phyloP scores from a whole-genome alignment of 208 protist species.

The Acanthamoeba polyphaga region DNA sequence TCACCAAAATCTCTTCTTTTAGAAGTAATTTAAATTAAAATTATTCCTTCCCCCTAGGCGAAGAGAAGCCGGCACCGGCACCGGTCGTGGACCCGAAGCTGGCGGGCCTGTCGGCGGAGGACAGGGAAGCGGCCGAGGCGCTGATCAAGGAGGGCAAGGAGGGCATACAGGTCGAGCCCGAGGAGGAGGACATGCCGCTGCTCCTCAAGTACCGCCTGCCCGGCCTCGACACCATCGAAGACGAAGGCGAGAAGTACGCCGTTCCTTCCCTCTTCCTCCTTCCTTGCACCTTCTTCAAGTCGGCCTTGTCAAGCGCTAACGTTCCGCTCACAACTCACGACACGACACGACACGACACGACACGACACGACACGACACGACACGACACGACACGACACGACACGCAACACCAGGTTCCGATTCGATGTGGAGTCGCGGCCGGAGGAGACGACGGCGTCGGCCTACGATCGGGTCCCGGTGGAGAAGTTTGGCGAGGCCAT shows the following conservation, averaged over 20 bases:
- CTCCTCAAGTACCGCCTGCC: conserved; percentile 61
- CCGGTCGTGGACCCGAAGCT: neutral
- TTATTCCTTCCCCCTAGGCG: no score
- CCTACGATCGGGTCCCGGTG: conserved; percentile 62
- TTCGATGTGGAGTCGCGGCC: conserved; percentile 68
- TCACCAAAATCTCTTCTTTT: no score
- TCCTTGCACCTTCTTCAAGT: no score
- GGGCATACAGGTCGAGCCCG: neutral
- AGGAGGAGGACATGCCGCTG: conserved; percentile 47
- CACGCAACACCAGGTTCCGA: neutral
- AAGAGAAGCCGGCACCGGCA: neutral
- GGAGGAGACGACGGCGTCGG: neutral
- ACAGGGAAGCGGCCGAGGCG: conserved; percentile 35
- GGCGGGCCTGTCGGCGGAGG: neutral
- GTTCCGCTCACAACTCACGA: no score
- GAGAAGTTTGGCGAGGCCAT: conserved; percentile 64
- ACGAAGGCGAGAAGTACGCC: conserved; percentile 48
- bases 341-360: no score
- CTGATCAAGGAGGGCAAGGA: conserved; percentile 36
- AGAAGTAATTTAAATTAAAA: no score
- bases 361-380: no score
- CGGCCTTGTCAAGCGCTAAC: neutral
- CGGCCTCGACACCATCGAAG: conserved; percentile 60
- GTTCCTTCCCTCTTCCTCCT: neutral
- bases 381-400: no score